phyloP scores from a whole-genome alignment of 768 basidiomycete genomes.

The Sistotremastrum suecicum region DNA sequence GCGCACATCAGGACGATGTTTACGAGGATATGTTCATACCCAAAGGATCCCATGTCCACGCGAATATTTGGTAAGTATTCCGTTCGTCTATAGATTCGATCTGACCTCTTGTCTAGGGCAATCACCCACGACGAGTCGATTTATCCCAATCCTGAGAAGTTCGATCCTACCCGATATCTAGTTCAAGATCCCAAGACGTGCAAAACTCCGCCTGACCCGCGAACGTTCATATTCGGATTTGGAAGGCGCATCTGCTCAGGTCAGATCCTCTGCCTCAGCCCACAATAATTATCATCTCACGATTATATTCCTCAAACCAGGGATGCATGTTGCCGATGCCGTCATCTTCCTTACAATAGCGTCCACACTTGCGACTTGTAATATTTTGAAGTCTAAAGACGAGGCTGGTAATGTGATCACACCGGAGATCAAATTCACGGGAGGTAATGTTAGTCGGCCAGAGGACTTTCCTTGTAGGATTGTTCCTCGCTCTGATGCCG shows the following conservation, averaged over 20 bases:
- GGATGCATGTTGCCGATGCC: slow-evolving; percentile 13
- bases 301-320: slow-evolving; percentile 2
- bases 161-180: slow-evolving; percentile 19
- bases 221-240: slow-evolving; percentile 13
- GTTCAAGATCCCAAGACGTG: slow-evolving; percentile 6
- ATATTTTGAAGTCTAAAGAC: slow-evolving; percentile 13
- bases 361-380: slow-evolving; percentile 16
- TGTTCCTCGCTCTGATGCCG: too few relatives aligned
- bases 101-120: slow-evolving; percentile 11
- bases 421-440: too few relatives aligned
- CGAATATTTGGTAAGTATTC: slow-evolving; percentile 19
- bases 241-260: slow-evolving; percentile 9
- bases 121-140: slow-evolving; percentile 19
- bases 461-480: too few relatives aligned
- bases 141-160: slow-evolving; percentile 19
- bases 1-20: slow-evolving; percentile 20
- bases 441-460: too few relatives aligned
- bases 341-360: slow-evolving; percentile 17
- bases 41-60: slow-evolving; percentile 20
- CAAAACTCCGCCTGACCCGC: slow-evolving; percentile 11
- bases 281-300: too few relatives aligned
- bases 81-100: too few relatives aligned
- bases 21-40: slow-evolving; percentile 25
- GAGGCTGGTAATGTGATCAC: slow-evolving; percentile 11
- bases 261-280: too few relatives aligned